These are phyloP conservation scores for Paraphaeosphaeria minitans DNA, from an alignment of 2,329 filamentous ascomycete species.

Conservation along the genomic window DNA sequence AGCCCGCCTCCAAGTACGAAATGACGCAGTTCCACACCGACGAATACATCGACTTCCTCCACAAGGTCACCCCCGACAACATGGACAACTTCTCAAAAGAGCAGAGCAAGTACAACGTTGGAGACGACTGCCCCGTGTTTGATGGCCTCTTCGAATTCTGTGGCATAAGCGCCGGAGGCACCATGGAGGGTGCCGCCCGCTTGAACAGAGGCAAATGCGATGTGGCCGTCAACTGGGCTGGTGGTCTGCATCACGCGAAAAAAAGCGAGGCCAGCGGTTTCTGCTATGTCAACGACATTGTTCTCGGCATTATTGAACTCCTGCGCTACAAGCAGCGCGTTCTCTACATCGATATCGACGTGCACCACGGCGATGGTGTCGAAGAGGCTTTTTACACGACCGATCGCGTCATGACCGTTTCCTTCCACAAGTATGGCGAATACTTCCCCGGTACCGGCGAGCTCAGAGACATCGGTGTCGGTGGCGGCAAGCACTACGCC, in stretches of 20 bases:
- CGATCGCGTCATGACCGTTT: conserved; percentile 73
- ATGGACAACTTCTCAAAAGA: conserved; percentile 94
- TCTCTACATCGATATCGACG: conserved; percentile 92
- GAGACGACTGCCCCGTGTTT: conserved; percentile 68
- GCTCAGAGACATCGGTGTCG: conserved; percentile 70
- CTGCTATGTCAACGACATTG: conserved; percentile 98
- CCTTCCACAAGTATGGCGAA: conserved; percentile 75
- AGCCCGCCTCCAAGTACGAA: conserved; percentile 67
- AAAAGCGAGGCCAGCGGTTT: conserved; percentile 93
- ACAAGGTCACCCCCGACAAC: conserved; percentile 95
- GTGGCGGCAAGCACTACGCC: conserved; percentile 69
- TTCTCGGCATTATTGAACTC: conserved; percentile 88
- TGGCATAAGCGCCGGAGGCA: conserved; percentile 71
- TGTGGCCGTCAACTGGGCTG: conserved; percentile 75
- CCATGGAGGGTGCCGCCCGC: conserved; percentile 72
- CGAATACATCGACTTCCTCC: conserved; percentile 73
- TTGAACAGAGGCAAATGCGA: conserved; percentile 72
- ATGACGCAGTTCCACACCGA: conserved; percentile 77
- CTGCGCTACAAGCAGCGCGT: conserved; percentile 84
- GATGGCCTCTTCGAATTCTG: conserved; percentile 74
- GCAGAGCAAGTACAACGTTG: conserved; percentile 77
- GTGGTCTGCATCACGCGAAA: conserved; percentile 94
- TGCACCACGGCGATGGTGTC: conserved; percentile 84
- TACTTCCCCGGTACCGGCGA: conserved; percentile 75
- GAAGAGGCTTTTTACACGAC: conserved; percentile 75